Evolutionary conservation across 352 stramenopile genomes (phyloP), one percentile per base, ranked within the genome.

Genomic region (Phytophthora citricola): DNA sequence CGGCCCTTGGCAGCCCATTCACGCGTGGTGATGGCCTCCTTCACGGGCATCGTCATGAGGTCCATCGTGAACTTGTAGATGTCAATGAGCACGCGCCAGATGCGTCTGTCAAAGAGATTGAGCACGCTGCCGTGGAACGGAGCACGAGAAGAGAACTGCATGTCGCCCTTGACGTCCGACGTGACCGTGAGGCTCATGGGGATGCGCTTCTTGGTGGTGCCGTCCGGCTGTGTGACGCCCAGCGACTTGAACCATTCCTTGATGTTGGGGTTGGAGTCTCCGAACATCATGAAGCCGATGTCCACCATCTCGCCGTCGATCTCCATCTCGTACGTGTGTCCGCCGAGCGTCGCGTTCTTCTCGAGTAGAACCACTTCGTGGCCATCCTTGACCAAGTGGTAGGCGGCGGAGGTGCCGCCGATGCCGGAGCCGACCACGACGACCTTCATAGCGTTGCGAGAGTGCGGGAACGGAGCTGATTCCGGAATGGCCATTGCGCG

Each of bases 271-370:
- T 95, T 95, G 70, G 87, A 95, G 69, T 95, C 87, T 24, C 87
- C 87, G 51, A 92, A 95, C 87, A 95, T 95, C 87, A 95, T 95
- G 73, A 95, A 95, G 66, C 87, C 87, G 38, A 95, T 83, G 67
- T 95, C 87, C 14, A 95, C 87, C 52, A 83, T 79, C 66, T 95
- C 85, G 62, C 76, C 72, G 73, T 95, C 87, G 73, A 94, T 92
- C 65, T 95, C 85, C 81, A 94, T 92, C 63, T 90, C 81, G 71
- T 91, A 94, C 68, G 87, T 90, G 80, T 95, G 87, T 44, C 87
- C 87, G 31, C 87, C 87, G 17, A 95, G 63, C 52, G 74, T 83
- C 58, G 86, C 81, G 58, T 94, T 91, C 75, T 92, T 90, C 63
- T 95, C 87, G 22, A 95, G 72, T 39, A 95, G 67, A 27, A 90